Evolutionary conservation across 768 basidiomycete species (phyloP).

Genomic region (Boletus subparvulus): DNA sequence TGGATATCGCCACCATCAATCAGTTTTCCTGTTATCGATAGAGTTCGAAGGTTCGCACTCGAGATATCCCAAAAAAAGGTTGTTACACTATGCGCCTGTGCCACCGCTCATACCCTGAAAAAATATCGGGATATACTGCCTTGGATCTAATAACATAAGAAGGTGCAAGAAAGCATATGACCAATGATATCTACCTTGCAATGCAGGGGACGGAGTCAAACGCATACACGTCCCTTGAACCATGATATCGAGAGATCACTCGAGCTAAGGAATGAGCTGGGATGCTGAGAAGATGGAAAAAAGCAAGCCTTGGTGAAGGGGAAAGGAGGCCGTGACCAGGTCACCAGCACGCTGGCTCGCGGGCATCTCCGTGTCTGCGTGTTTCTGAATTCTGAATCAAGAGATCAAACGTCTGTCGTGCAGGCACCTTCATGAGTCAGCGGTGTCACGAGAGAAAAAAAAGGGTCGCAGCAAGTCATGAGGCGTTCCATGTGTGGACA

Average conservation of each 20-base stretch:
- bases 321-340: background rate
- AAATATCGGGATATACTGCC: background rate
- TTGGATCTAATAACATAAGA: conserved; percentile 2
- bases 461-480: conserved; percentile 1
- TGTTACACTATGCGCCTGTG: background rate
- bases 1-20: background rate
- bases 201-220: background rate
- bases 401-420: conserved; percentile 5
- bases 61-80: background rate
- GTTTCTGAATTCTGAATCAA: conserved; percentile 10
- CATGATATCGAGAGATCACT: background rate
- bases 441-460: background rate
- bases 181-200: background rate
- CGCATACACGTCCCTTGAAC: too few relatives aligned
- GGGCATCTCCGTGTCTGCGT: conserved; percentile 18
- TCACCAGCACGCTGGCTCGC: background rate
- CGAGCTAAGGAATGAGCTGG: background rate
- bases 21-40: background rate
- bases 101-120: background rate
- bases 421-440: conserved; percentile 15
- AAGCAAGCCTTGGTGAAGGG: background rate
- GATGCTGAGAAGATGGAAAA: background rate
- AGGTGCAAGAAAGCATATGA: background rate
- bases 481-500: conserved; percentile 1
- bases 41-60: background rate